Evolutionary conservation across 352 stramenopile species (phyloP).

Genomic region (Globisporangium lucens): DNA sequence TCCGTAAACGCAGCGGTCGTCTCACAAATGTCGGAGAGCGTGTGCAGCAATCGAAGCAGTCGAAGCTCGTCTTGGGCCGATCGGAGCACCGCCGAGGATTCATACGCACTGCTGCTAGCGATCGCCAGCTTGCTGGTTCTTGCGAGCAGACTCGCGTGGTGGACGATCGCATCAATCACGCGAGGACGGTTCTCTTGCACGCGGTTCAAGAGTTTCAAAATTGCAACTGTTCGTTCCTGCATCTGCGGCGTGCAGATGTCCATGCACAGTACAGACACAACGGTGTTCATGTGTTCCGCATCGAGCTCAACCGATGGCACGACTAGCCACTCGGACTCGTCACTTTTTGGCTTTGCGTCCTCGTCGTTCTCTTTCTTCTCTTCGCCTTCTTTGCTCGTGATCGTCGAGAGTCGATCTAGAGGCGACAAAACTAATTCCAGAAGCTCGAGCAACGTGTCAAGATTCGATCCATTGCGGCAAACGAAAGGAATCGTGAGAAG

Average conservation of each 20-base stretch:
- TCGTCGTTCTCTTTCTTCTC: conserved; percentile 19
- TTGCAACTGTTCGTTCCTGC: conserved; percentile 77
- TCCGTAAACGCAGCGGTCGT: conserved; percentile 69
- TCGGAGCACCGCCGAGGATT: conserved; percentile 74
- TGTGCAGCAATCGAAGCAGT: conserved; percentile 95
- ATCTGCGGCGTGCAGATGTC: conserved; percentile 78
- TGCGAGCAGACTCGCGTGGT: conserved; percentile 50
- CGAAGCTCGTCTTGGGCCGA: conserved; percentile 91
- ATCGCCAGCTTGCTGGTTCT: conserved; percentile 20
- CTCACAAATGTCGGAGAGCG: conserved; percentile 85
- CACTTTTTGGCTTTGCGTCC: conserved; percentile 18
- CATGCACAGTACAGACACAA: conserved; percentile 76
- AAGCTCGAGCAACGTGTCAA: conserved; percentile 92
- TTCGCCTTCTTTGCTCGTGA: conserved; percentile 18
- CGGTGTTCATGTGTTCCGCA: conserved; percentile 38
- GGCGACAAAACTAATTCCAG: conserved; percentile 89
- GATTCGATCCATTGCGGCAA: conserved; percentile 84
- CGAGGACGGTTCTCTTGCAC: conserved; percentile 56
- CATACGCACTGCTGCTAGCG: conserved; percentile 27
- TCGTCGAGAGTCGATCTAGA: conserved; percentile 60
- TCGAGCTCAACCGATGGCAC: conserved; percentile 67
- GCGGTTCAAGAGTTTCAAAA: conserved; percentile 75
- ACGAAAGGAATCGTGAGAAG: conserved; percentile 85
- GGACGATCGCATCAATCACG: conserved; percentile 68
- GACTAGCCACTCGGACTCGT: conserved; percentile 57